Evolutionary conservation across 139 green algal genomes (phyloP), one percentile per base, ranked within the genome.

Genomic region (Nannochloris sp.): DNA sequence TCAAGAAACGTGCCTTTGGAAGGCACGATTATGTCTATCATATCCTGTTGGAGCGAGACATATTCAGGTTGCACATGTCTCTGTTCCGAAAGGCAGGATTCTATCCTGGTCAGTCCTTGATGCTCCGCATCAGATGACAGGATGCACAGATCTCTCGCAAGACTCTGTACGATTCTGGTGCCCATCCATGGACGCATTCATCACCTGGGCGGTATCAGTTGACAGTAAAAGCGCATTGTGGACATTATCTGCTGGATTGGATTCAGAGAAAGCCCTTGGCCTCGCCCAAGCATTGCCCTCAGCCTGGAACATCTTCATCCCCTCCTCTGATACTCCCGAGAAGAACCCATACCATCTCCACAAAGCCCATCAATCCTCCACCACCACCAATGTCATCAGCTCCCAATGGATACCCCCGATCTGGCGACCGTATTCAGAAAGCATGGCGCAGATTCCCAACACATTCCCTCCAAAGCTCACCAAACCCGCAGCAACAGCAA

Each of bases 381-480:
- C 23, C 31, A 36, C 53, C 29, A 62, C 44, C 1, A 59, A 66
- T 40, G 5, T 27, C 2, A 18, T 10, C 15, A 44, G 21, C 23
- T 15, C 43, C 14, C 15, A 34, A 24, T 79, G 64, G 40, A 44
- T 78, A 23, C 66, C 67, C 23, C 72, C 72, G 8, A 57, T 46
- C 54, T 78, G 72, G 72, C 62, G 57, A 7, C 69, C 49, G 3
- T 66, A 63, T 46, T 24, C 25, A 29, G 31, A 36, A 11, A 46
- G 54, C 15, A 15, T 73, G 3, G 48, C 68, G 0, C 72, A 79
- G 48, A 50, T 79, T 5, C 62, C 62, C 1, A 40, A 56, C 61
- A 79, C 72, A 37, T 78, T 77, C 44, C 72, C 72, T 24, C 70
- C 70, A n/a, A 14, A 36, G 18, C 5, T 36, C 44, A 57, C 7